Base-by-base conservation (phyloP, 2,329 filamentous ascomycete species). In the Paecilomyces sp. region DNA sequence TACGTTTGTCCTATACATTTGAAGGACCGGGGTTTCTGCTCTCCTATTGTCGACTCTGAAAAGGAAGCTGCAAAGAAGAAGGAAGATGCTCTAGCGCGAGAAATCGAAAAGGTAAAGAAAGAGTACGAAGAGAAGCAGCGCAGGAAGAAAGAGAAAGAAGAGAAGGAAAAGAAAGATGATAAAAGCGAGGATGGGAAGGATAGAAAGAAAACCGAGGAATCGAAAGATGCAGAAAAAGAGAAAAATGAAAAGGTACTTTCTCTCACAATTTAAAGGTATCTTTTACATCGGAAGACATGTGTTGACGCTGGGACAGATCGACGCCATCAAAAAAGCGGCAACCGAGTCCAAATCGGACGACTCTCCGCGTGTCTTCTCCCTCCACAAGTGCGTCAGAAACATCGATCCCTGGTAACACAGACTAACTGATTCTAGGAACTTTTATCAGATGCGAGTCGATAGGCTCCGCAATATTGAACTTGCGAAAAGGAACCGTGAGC, bases 1-100 rank as follows among this genome's bases (percentile, higher is more conserved):
- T 97, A 95, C 72, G 85, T 95, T 53, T 99, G 94, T 68, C 82
- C 87, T 5, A 80, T 83, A 33, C 94, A 99, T 74, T 79, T 97
- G 8, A 90, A 89, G 68, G 94, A 97, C 70, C 81, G 80, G 33
- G 85, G 88, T 50, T 97, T 97, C 73, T 93, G 90, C 70, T 81
- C 81, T 25, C 80, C 85, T 3, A 72, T 82, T 47, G 65, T 81
- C 41, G 76, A 80, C 62, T 67, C 73, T 53, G 77, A 77, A 56
- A 73, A 72, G 25, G 74, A 75, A 59, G 76, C 71, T 15, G 72
- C 70, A 33, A 79, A 75, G 57, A 73, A 70, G 51, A 79, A 75
- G 60, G 74, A 78, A 56, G 76, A 79, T 57, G 71, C 69, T 33
- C 69, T 80, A 69, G 76, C 75, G 2, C 68, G 68, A 56, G 77